These are phyloP conservation scores for Penicillium sp. DNA, from an alignment of 2,329 filamentous ascomycete genomes.

Conservation along the genomic window DNA sequence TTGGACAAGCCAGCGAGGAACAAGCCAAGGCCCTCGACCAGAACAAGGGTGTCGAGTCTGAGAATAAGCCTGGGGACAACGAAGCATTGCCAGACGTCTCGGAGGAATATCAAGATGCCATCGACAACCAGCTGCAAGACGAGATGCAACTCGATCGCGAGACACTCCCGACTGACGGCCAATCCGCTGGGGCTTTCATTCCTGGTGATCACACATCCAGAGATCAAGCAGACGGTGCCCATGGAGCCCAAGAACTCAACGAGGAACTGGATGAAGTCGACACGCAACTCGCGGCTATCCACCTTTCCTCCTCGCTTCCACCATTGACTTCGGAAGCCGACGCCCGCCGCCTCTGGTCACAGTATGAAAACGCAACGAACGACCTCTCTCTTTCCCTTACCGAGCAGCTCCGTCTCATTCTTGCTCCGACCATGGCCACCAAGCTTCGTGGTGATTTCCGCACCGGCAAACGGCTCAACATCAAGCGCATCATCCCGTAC, in stretches of 20 bases:
- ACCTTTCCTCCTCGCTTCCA: conserved; percentile 61
- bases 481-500: conserved; percentile 99
- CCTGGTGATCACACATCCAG: conserved; percentile 49
- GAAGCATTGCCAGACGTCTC: conserved; percentile 61
- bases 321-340: conserved; percentile 55
- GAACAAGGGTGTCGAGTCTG: conserved; percentile 79
- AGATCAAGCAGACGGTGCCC: conserved; percentile 29
- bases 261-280: conserved; percentile 54
- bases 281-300: conserved; percentile 70
- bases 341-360: conserved; percentile 78
- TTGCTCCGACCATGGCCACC: conserved; percentile 90
- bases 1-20: conserved; percentile 86
- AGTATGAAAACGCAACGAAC: conserved; percentile 83
- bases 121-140: conserved; percentile 54
- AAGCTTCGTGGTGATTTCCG: conserved; percentile 97
- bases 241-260: conserved; percentile 48
- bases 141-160: conserved; percentile 47
- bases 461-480: conserved; percentile 96
- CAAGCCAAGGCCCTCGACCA: conserved; percentile 86
- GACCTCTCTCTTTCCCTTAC: conserved; percentile 86
- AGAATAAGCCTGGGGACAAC: conserved; percentile 59
- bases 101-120: conserved; percentile 42
- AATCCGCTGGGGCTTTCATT: conserved; percentile 57
- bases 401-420: conserved; percentile 92
- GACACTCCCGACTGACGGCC: conserved; percentile 39